Evolutionary conservation across 192 early-diverging fungal species (phyloP).

Genomic region (Coemansia sp.): DNA sequence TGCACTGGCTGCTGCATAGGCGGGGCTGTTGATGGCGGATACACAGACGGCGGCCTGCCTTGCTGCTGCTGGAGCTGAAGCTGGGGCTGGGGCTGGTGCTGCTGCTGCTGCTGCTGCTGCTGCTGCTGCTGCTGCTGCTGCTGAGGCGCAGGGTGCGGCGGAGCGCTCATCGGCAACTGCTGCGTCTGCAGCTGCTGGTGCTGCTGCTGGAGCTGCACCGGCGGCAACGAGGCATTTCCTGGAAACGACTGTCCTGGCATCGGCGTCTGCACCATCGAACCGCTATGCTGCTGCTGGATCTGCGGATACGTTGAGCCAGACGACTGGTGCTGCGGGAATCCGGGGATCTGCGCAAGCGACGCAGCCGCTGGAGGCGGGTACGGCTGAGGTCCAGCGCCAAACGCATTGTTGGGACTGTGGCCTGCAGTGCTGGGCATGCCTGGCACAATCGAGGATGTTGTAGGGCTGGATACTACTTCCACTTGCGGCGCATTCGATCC

Average conservation of each 20-base stretch:
- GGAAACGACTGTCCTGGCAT: constrained; percentile 33
- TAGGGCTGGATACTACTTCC: background rate
- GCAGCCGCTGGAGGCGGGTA: constrained; percentile 14
- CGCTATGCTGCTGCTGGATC: constrained; percentile 1
- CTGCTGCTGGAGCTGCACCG: constrained; percentile 10
- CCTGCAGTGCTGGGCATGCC: background rate
- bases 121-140: too few relatives aligned
- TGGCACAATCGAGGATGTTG: background rate
- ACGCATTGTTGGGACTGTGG: background rate
- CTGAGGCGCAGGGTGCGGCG: too few relatives aligned
- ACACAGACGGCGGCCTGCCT: too few relatives aligned
- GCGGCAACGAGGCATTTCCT: constrained; percentile 19
- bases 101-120: too few relatives aligned
- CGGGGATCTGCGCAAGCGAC: constrained; percentile 1
- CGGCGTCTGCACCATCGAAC: constrained; percentile 26
- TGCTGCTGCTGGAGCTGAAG: too few relatives aligned
- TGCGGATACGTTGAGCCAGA: constrained; percentile 13
- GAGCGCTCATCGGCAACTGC: background rate
- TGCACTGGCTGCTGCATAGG: too few relatives aligned
- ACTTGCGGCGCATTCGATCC: background rate
- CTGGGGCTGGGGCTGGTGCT: too few relatives aligned
- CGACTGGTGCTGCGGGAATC: constrained; percentile 17
- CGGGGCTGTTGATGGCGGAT: too few relatives aligned
- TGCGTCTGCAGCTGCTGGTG: constrained; percentile 7
- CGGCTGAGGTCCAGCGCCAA: constrained; percentile 25